A percentile compares a stretch with the other conserved stretches of the same genome.
Conservation (phyloP, 1,284 basidiomycete species). For the Dichomitus squalens region DNA sequence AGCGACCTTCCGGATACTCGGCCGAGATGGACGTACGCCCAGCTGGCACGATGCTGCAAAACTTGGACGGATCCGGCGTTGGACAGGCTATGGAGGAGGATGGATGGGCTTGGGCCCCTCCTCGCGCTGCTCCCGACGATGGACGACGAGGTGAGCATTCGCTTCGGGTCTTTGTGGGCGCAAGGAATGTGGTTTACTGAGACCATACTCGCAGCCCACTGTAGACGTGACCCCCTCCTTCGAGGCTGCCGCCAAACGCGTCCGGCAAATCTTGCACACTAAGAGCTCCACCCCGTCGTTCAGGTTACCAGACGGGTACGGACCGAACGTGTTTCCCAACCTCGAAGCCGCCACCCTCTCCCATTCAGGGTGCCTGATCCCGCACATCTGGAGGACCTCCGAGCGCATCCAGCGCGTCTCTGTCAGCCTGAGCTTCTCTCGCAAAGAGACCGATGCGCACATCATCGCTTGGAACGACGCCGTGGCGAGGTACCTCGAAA, state of each 20-base stretch:
- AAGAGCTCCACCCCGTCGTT: neutral
- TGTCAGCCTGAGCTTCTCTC: constrained; percentile 45
- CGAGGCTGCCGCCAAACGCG: neutral
- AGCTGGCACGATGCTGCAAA: constrained; percentile 40
- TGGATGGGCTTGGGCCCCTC: constrained; percentile 49
- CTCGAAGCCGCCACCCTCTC: constrained; percentile 44
- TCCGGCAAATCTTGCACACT: neutral
- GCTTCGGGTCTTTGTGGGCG: neutral
- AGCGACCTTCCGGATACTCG: constrained; percentile 29
- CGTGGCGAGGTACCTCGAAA: constrained; percentile 19
- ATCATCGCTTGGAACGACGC: constrained; percentile 16
- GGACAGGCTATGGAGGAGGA: constrained; percentile 51
- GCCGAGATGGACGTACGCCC: constrained; percentile 24
- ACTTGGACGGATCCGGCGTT: constrained; percentile 61
- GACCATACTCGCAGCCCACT: neutral
- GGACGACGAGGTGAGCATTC: neutral
- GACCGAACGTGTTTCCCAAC: constrained; percentile 30
- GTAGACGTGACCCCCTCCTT: neutral
- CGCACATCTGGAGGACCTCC: constrained; percentile 38
- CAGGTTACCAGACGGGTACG: neutral
- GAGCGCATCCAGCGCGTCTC: constrained; percentile 40
- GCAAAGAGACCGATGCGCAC: neutral
- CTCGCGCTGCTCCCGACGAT: constrained; percentile 43
- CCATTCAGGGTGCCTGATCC: constrained; percentile 36
- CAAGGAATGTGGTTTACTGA: neutral